Percentiles rank a stretch among this genome's conserved stretches.
These are phyloP conservation scores for Hymenoscyphus fraxineus DNA, from an alignment of 2,329 filamentous ascomycete species.

Conservation along the genomic window DNA sequence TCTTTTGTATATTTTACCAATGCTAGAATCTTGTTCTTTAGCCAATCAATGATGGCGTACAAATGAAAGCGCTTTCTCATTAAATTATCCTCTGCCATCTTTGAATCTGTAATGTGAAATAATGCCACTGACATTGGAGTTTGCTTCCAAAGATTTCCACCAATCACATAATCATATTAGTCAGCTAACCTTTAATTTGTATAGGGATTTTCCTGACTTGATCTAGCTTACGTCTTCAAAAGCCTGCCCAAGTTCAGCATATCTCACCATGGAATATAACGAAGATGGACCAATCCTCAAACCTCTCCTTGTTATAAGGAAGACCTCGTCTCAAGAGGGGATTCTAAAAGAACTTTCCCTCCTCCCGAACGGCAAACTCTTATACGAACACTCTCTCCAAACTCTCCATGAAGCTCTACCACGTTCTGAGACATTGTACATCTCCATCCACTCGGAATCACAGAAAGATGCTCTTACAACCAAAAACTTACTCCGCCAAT, in stretches of 20 bases:
- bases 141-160: background rate
- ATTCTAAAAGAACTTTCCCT: conserved; percentile 35
- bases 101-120: background rate
- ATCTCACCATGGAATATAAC: background rate
- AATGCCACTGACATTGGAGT: background rate
- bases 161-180: background rate
- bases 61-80: background rate
- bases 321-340: conserved; percentile 29
- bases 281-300: background rate
- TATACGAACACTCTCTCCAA: conserved; percentile 32
- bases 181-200: background rate
- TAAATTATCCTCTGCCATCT: background rate
- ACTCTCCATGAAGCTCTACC: conserved; percentile 25
- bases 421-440: conserved; percentile 29
- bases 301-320: background rate
- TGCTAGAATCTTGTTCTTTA: background rate
- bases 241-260: background rate
- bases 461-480: background rate
- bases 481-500: background rate
- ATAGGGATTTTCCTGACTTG: background rate
- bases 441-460: conserved; percentile 21
- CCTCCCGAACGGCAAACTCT: conserved; percentile 28
- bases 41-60: background rate
- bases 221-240: background rate
- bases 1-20: background rate